These are phyloP conservation scores for Malassezia caprae DNA, from an alignment of 1,284 basidiomycete species.

Conservation along the genomic window DNA sequence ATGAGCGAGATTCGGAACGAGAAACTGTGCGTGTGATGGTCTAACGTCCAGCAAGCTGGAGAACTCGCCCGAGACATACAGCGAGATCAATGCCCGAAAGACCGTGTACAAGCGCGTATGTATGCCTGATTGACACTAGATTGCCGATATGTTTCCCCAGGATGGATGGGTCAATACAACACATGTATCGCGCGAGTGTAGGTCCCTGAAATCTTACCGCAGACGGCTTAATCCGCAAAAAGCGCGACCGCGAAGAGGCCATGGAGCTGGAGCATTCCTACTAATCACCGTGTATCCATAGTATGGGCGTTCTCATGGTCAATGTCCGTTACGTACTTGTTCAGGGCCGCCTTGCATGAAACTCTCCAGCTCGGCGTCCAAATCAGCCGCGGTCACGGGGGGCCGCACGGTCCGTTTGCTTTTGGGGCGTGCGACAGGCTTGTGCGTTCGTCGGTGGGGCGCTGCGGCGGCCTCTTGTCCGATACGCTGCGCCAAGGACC, in stretches of 20 bases:
- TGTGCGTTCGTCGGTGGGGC: not conserved
- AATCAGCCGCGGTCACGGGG: not conserved
- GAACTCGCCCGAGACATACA: constrained; percentile 30
- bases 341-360: constrained; percentile 1
- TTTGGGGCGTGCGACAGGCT: not conserved
- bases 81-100: constrained; percentile 43
- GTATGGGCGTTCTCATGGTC: not conserved
- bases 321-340: not conserved
- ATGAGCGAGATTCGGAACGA: constrained; percentile 43
- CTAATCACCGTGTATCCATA: not conserved
- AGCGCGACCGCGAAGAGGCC: constrained; percentile 14
- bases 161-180: constrained; percentile 42
- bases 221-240: constrained; percentile 11
- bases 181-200: constrained; percentile 31
- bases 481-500: not conserved
- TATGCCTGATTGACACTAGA: constrained; percentile 12
- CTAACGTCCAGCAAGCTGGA: constrained; percentile 25
- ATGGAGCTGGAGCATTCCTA: constrained; percentile 4
- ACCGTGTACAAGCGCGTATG: constrained; percentile 33
- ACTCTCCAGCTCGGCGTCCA: constrained; percentile 13
- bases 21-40: constrained; percentile 23
- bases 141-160: constrained; percentile 34
- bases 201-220: not conserved
- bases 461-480: not conserved
- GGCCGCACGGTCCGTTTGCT: not conserved